Percentiles rank a stretch among this genome's conserved stretches.
Conservation (phyloP, 306 rosid species). For the Acacia melanoxylon region DNA sequence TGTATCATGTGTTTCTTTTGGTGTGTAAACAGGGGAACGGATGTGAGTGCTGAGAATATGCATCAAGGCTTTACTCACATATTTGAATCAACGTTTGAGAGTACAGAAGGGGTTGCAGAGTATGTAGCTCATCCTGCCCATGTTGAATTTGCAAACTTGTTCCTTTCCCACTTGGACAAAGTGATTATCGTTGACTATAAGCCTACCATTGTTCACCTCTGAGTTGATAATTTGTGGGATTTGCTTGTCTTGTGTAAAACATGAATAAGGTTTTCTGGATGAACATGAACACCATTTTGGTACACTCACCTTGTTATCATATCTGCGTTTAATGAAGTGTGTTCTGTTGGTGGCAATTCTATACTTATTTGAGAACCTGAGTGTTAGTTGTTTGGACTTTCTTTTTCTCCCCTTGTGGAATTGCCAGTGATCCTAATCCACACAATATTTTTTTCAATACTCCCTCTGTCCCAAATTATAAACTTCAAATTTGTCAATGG, state of each 20-base stretch:
- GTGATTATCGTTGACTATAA: slow-evolving; percentile 62
- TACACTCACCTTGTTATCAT: not conserved
- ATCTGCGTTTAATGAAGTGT: not conserved
- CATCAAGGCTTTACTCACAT: slow-evolving; percentile 90
- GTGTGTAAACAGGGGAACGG: slow-evolving; percentile 63
- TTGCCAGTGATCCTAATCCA: too few species aligned
- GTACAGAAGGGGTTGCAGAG: slow-evolving; percentile 71
- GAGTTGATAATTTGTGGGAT: not conserved
- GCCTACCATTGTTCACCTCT: slow-evolving; percentile 50
- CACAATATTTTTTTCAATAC: too few species aligned
- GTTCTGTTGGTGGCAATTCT: not conserved
- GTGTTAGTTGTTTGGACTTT: not conserved
- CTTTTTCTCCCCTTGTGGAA: not conserved
- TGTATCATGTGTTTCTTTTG: not conserved
- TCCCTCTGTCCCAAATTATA: too few species aligned
- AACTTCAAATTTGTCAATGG: too few species aligned
- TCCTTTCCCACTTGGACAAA: slow-evolving; percentile 62
- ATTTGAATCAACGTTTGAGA: slow-evolving; percentile 86
- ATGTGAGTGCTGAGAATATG: slow-evolving; percentile 70
- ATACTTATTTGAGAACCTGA: not conserved
- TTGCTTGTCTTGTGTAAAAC: not conserved
- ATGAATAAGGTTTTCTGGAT: slow-evolving; percentile 5
- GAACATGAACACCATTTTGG: not conserved
- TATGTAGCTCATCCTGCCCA: slow-evolving; percentile 73
- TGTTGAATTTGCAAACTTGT: slow-evolving; percentile 60